phyloP scores from a whole-genome alignment of 352 stramenopile genomes.

The Phytophthora cryptogea region DNA sequence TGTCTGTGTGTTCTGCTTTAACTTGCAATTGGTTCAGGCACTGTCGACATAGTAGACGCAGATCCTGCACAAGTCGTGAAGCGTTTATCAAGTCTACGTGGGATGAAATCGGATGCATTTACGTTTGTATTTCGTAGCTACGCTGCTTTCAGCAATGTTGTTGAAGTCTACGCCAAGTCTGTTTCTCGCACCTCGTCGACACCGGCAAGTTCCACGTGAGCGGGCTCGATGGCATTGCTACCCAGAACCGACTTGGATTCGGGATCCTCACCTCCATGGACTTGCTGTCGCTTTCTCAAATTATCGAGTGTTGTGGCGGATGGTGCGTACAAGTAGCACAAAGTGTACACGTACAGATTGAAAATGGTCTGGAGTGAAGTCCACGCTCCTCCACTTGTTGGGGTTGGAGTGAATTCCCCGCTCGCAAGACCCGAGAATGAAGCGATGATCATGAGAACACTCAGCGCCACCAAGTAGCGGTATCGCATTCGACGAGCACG shows the following conservation, averaged over 20 bases:
- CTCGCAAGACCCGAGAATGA: slow-evolving; percentile 47
- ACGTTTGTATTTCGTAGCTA: background rate
- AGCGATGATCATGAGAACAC: slow-evolving; percentile 51
- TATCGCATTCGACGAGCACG: slow-evolving; percentile 50
- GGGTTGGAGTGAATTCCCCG: slow-evolving; percentile 50
- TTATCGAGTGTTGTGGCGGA: slow-evolving; percentile 42
- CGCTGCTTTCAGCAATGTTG: background rate
- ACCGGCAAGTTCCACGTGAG: slow-evolving; percentile 23
- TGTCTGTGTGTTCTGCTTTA: background rate
- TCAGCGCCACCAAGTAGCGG: slow-evolving; percentile 53
- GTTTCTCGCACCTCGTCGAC: slow-evolving; percentile 22
- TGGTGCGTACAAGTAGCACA: slow-evolving; percentile 64
- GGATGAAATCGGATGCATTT: background rate
- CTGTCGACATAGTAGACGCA: slow-evolving; percentile 2
- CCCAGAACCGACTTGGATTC: slow-evolving; percentile 15
- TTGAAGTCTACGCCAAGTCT: slow-evolving; percentile 16
- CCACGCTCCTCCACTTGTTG: slow-evolving; percentile 51
- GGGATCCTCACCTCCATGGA: slow-evolving; percentile 6
- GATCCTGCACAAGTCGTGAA: background rate
- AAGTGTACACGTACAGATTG: slow-evolving; percentile 62
- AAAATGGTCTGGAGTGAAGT: slow-evolving; percentile 57
- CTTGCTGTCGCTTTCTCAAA: slow-evolving; percentile 30
- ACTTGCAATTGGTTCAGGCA: no score
- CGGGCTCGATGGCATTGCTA: slow-evolving; percentile 6
- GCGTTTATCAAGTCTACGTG: background rate